Evolutionary conservation across 2,329 filamentous ascomycete genomes (phyloP), one percentile per base, ranked within the genome.

Genomic region (Phaeoacremonium minimum): DNA sequence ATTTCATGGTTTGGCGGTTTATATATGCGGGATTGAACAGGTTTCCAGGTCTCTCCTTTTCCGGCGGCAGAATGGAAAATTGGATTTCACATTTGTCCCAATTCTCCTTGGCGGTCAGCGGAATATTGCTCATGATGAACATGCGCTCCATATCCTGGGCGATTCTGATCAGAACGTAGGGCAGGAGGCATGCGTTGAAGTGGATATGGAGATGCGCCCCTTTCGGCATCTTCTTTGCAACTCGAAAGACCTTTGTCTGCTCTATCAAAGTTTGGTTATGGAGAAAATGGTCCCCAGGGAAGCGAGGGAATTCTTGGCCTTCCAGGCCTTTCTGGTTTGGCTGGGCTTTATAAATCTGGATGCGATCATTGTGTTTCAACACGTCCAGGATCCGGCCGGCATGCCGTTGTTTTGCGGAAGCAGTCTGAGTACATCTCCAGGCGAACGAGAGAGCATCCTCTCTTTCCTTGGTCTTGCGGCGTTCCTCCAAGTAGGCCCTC

Each of bases 161-260:
- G 46, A 66, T 65, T 16, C 64, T 58, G 11, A 88, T 64, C 15
- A 88, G 63, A 5, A 79, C 68, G 3, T 65, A 55, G 8, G 83
- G 81, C 12, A 68, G 63, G 5, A 88, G 63, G 42, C 83, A 85
- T n/a, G 84, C 74, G 53, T 88, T 89, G 66, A 86, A 88, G 56
- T 89, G 85, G 16, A 87, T 74, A 55, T 89, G 85, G 16, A 88
- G 64, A 52, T 88, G 80, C 1, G 74, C 73, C 3, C 83, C 85
- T 56, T 89, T 89, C 29, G 85, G 85, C 66, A 85, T 73, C 38
- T 56, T 52, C 19, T 62, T 63, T 6, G 79, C 73, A 17, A 83
- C 69, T 18, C 64, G 46, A 46, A 80, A 77, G 12, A 88, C 51
- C 30, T 63, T 57, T 7, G 83, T 85, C 32, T 67, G 35, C 26